A percentile compares a stretch with the other conserved stretches of the same genome.
Evolutionary conservation across 2,329 filamentous ascomycete species (phyloP).

Genomic region (Hymenoscyphus albidus): DNA sequence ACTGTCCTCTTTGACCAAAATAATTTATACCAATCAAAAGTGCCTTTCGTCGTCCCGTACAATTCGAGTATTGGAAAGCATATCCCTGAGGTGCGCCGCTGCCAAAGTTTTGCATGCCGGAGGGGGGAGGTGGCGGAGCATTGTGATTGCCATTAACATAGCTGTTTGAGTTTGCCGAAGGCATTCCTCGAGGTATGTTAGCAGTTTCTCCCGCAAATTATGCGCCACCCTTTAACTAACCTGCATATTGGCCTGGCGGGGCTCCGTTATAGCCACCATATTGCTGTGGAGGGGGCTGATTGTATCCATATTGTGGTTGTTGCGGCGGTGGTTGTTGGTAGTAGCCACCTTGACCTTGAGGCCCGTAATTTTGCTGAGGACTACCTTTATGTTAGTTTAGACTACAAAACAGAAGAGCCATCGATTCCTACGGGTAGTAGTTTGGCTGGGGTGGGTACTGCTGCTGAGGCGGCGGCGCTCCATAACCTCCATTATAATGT

Average conservation of each 20-base stretch:
- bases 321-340: conserved; percentile 47
- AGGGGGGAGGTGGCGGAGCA: conserved; percentile 63
- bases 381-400: conserved; percentile 24
- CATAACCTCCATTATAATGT: conserved; percentile 48
- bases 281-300: conserved; percentile 44
- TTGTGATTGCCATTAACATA: conserved; percentile 54
- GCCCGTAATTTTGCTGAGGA: conserved; percentile 30
- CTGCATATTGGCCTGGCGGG: conserved; percentile 40
- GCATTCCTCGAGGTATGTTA: conserved; percentile 35
- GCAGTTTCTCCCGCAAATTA: conserved; percentile 41
- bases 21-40: conserved; percentile 94
- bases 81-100: conserved; percentile 76
- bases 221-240: conserved; percentile 47
- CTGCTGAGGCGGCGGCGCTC: conserved; percentile 38
- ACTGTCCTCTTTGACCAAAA: conserved; percentile 83
- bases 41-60: conserved; percentile 82
- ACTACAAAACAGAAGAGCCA: conserved; percentile 28
- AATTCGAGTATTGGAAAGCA: conserved; percentile 85
- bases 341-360: conserved; percentile 39
- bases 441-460: conserved; percentile 40
- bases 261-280: conserved; percentile 41
- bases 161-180: conserved; percentile 47
- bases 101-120: conserved; percentile 66
- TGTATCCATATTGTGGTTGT: conserved; percentile 38
- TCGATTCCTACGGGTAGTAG: conserved; percentile 48